Conservation (phyloP, 2,329 filamentous ascomycete species). For the Fusarium udum region DNA sequence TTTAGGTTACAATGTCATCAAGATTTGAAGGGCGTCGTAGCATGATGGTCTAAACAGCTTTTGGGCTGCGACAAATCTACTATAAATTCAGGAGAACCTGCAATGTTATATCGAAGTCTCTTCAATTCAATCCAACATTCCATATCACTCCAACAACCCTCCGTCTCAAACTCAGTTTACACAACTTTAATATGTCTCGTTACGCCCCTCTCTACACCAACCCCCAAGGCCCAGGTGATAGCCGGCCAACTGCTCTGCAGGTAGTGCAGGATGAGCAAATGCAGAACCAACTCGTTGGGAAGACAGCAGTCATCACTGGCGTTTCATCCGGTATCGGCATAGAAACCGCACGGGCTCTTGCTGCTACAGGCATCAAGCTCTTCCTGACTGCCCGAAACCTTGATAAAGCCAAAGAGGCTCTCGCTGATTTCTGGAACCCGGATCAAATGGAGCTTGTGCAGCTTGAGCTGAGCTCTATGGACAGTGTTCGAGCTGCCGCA, state of each 20-base stretch:
- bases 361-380: constrained; percentile 47
- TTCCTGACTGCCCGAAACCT: constrained; percentile 36
- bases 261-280: constrained; percentile 1
- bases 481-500: background rate
- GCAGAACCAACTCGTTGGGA: background rate
- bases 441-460: constrained; percentile 26
- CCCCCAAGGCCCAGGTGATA: constrained; percentile 1
- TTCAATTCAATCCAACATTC: background rate
- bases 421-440: constrained; percentile 14
- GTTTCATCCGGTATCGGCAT: constrained; percentile 54
- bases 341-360: constrained; percentile 55
- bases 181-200: background rate
- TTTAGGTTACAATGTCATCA: background rate
- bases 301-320: constrained; percentile 29
- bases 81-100: background rate
- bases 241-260: background rate
- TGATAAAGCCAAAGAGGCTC: constrained; percentile 26
- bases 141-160: accelerated
- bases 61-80: background rate
- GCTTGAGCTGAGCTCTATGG: constrained; percentile 38
- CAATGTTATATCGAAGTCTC: background rate
- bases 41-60: too few species aligned
- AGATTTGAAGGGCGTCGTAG: background rate
- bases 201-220: background rate
- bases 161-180: accelerated